Evolutionary conservation across 129 eudicot genomes (phyloP).

Genomic region (Escallonia herrerae): DNA sequence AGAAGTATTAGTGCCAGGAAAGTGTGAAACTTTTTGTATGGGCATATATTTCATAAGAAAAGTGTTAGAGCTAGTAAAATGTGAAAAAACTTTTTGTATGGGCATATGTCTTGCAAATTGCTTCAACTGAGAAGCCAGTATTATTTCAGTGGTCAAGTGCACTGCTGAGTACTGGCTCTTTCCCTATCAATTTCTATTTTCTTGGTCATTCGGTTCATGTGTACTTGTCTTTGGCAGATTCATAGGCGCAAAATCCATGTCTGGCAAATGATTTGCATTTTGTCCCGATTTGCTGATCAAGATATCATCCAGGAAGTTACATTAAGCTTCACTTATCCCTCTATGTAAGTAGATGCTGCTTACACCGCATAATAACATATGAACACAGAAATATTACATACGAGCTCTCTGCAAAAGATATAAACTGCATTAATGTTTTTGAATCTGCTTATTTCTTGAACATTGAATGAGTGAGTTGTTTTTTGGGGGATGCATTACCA

Average conservation of each 20-base stretch:
- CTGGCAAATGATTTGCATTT: constrained; percentile 91
- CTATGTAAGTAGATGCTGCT: constrained; percentile 41
- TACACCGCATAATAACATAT: too few relatives aligned
- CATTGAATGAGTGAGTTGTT: too few relatives aligned
- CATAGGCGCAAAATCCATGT: constrained; percentile 98
- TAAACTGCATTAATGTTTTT: too few relatives aligned
- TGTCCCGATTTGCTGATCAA: constrained; percentile 65
- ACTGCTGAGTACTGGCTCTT: too few relatives aligned
- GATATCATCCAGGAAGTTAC: constrained; percentile 63
- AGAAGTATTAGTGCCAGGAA: too few relatives aligned
- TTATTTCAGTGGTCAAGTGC: not conserved
- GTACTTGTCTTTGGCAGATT: constrained; percentile 41
- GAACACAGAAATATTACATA: too few relatives aligned
- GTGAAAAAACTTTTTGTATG: not conserved
- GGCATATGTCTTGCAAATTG: not conserved
- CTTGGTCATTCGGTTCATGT: not conserved
- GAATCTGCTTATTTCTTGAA: too few relatives aligned
- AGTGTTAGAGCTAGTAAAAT: too few relatives aligned
- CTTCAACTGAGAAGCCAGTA: not conserved
- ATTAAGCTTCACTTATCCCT: constrained; percentile 53
- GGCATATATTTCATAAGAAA: too few relatives aligned
- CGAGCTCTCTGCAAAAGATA: too few relatives aligned
- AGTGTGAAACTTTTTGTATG: not conserved
- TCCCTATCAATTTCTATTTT: too few relatives aligned
- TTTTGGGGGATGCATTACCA: too few relatives aligned